Evolutionary conservation across 2,329 filamentous ascomycete species (phyloP).

Genomic region (Cladophialophora carrionii): DNA sequence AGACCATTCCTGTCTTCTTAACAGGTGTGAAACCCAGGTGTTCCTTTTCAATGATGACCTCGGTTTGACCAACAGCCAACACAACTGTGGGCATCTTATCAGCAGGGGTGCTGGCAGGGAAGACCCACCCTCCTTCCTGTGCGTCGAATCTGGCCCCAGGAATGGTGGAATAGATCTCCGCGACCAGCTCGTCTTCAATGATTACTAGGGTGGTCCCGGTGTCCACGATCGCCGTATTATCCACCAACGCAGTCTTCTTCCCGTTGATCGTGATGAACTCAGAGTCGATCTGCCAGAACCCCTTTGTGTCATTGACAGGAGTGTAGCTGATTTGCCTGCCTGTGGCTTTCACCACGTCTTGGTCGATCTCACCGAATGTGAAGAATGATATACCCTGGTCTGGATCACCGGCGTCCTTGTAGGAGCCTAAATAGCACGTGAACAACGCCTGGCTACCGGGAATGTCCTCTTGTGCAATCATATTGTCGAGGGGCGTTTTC

Average conservation of each 20-base stretch:
- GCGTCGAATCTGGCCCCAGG: constrained; percentile 62
- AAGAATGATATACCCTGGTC: constrained; percentile 63
- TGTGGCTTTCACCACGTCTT: constrained; percentile 60
- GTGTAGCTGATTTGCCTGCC: constrained; percentile 63
- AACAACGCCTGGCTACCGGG: constrained; percentile 61
- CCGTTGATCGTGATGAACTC: constrained; percentile 62
- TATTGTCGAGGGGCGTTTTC: constrained; percentile 68
- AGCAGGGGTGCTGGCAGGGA: constrained; percentile 58
- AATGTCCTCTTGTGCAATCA: constrained; percentile 64
- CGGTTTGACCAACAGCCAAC: constrained; percentile 65
- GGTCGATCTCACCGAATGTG: constrained; percentile 73
- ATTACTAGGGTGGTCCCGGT: constrained; percentile 72
- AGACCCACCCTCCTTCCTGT: constrained; percentile 65
- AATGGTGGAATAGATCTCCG: constrained; percentile 67
- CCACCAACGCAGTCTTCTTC: constrained; percentile 53
- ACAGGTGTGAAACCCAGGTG: constrained; percentile 60
- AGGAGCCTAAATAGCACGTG: constrained; percentile 65
- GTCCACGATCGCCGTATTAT: constrained; percentile 70
- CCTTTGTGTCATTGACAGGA: constrained; percentile 64
- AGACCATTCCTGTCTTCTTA: constrained; percentile 57
- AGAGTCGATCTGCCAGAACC: constrained; percentile 70
- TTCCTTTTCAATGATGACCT: constrained; percentile 65
- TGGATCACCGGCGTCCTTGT: constrained; percentile 53
- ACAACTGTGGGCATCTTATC: constrained; percentile 63
- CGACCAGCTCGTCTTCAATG: constrained; percentile 63